Conservation (phyloP, 768 basidiomycete species). For the Russula abietina region DNA sequence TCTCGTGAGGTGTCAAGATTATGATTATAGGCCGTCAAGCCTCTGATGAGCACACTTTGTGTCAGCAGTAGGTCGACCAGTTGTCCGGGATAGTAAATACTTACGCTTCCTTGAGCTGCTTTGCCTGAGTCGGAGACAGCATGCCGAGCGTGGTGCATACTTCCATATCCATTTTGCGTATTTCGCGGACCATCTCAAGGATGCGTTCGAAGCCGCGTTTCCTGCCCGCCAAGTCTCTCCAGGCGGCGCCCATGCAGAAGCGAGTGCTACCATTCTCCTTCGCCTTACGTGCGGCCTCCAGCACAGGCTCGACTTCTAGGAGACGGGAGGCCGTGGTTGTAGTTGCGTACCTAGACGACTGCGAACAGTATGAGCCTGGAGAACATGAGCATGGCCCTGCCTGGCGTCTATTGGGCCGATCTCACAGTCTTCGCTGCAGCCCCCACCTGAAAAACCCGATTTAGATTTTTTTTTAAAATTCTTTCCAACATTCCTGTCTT, state of each 20-base stretch:
- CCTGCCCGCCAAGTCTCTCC: conserved; percentile 89
- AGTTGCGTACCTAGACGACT: conserved; percentile 89
- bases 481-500: conserved; percentile 27
- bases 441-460: conserved; percentile 58
- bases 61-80: background rate
- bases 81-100: conserved; percentile 27
- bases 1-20: conserved; percentile 98
- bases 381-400: conserved; percentile 15
- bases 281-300: conserved; percentile 87
- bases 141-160: conserved; percentile 98
- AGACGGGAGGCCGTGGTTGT: conserved; percentile 83
- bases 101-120: conserved; percentile 87
- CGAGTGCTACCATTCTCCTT: conserved; percentile 96
- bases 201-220: conserved; percentile 93
- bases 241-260: conserved; percentile 99
- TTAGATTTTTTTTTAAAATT: conserved; percentile 18
- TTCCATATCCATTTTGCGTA: conserved; percentile 97
- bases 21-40: conserved; percentile 96
- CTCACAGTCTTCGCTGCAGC: conserved; percentile 86
- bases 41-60: conserved; percentile 39
- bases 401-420: conserved; percentile 6
- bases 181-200: conserved; percentile 83
- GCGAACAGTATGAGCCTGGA: conserved; percentile 92
- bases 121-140: conserved; percentile 90
- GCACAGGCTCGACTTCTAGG: conserved; percentile 84